phyloP scores from a whole-genome alignment of 495 filamentous ascomycete species.

The Letharia lupina region DNA sequence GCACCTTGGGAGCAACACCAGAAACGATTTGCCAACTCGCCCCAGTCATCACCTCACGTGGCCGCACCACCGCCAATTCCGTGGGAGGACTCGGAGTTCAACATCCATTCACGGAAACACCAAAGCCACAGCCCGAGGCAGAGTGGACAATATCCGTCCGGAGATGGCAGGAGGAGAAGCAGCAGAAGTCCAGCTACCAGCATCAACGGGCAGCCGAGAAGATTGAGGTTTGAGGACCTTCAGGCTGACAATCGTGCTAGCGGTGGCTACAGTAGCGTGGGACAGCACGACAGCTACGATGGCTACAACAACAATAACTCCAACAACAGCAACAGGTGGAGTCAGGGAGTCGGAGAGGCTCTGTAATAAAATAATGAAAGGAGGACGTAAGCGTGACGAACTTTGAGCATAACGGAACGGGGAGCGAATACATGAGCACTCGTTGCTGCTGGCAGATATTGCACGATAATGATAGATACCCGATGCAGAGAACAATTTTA shows the following conservation, averaged over 20 bases:
- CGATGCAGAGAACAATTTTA: not conserved
- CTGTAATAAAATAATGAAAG: constrained; percentile 7
- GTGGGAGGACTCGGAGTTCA: constrained; percentile 15
- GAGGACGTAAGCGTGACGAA: not conserved
- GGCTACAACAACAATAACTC: constrained; percentile 10
- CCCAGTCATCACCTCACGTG: constrained; percentile 11
- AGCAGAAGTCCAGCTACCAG: constrained; percentile 25
- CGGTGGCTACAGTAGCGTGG: constrained; percentile 2
- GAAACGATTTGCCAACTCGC: constrained; percentile 18
- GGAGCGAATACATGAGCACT: constrained; percentile 4
- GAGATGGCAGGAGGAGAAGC: constrained; percentile 16
- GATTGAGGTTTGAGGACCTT: constrained; percentile 25
- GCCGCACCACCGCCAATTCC: constrained; percentile 20
- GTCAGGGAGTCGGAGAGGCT: constrained; percentile 23
- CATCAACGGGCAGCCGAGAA: constrained; percentile 25
- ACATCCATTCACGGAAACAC: not conserved
- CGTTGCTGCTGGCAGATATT: not conserved
- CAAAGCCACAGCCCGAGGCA: constrained; percentile 17
- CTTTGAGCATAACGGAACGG: not conserved
- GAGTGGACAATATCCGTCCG: constrained; percentile 7
- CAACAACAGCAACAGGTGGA: constrained; percentile 11
- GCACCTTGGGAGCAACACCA: constrained; percentile 22
- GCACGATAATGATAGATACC: constrained; percentile 12
- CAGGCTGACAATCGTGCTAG: constrained; percentile 11
- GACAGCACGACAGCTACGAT: constrained; percentile 14